Conservation (phyloP, 2,329 filamentous ascomycete genomes). For the Capronia epimyces region DNA sequence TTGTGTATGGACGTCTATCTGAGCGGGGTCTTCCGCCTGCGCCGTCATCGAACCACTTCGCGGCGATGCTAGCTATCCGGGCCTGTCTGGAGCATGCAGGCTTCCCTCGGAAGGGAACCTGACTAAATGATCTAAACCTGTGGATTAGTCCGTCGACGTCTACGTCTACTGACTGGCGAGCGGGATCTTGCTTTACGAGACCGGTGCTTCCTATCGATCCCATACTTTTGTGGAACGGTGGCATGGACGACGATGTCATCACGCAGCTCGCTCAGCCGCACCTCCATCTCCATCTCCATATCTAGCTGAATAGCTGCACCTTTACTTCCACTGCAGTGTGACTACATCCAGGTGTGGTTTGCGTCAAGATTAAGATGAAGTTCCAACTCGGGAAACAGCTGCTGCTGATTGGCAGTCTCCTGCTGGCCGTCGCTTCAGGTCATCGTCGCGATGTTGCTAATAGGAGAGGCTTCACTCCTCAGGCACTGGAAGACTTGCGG, state of each 20-base stretch:
- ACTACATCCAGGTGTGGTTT: background rate
- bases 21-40: too few species aligned
- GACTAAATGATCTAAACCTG: too few species aligned
- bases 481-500: slow-evolving; percentile 14
- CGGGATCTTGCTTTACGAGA: too few species aligned
- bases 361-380: slow-evolving; percentile 3
- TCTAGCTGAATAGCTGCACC: slow-evolving; percentile 12
- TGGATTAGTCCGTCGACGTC: too few species aligned
- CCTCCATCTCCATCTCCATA: slow-evolving; percentile 4
- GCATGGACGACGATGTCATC: background rate
- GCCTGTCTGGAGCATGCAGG: too few species aligned
- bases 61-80: too few species aligned
- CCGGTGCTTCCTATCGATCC: background rate
- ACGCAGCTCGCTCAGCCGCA: background rate
- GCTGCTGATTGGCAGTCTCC: slow-evolving; percentile 8
- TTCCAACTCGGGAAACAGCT: slow-evolving; percentile 5
- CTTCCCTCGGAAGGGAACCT: too few species aligned
- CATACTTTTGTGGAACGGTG: background rate
- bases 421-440: slow-evolving; percentile 8
- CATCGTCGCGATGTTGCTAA: slow-evolving; percentile 11
- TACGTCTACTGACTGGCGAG: too few species aligned
- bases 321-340: slow-evolving; percentile 8
- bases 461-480: slow-evolving; percentile 14
- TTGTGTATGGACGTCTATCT: too few species aligned
- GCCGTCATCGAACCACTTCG: too few species aligned